Evolutionary conservation across 371 early-diverging fungal species (phyloP).

Genomic region (Dichotomocladium elegans): DNA sequence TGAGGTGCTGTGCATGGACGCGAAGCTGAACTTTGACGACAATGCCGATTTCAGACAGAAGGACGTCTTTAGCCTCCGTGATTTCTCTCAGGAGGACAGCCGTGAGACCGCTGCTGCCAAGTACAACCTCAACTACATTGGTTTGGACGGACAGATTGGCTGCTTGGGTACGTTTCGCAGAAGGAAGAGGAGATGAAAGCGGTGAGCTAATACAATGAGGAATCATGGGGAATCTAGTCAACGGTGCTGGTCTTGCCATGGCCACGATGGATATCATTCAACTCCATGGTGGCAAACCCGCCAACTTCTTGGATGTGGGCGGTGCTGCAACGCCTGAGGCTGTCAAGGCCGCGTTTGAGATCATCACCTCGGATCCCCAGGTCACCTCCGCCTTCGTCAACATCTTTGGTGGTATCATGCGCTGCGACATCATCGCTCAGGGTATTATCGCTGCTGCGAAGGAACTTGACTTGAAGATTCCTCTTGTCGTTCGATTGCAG

Average conservation of each 20-base stretch:
- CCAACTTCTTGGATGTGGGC: conserved; percentile 99
- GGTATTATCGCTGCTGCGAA: conserved; percentile 95
- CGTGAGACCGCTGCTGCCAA: conserved; percentile 97
- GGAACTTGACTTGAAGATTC: conserved; percentile 86
- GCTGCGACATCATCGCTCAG: conserved; percentile 97
- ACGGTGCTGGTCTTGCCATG: conserved; percentile 99
- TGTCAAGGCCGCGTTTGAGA: conserved; percentile 98
- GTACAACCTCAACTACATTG: conserved; percentile 98
- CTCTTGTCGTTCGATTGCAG: conserved; percentile 94
- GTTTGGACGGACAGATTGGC: conserved; percentile 88
- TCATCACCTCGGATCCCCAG: conserved; percentile 89
- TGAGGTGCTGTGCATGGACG: conserved; percentile 35
- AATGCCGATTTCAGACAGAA: conserved; percentile 97
- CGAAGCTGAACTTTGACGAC: conserved; percentile 43
- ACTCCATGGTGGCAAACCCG: conserved; percentile 97
- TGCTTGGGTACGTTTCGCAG: conserved; percentile 46
- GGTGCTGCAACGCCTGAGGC: conserved; percentile 95
- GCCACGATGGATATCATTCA: conserved; percentile 99
- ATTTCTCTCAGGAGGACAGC: conserved; percentile 93
- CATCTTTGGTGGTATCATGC: conserved; percentile 99
- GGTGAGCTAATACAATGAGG: conserved; percentile 7
- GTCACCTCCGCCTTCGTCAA: conserved; percentile 96
- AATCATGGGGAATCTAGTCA: conserved; percentile 54
- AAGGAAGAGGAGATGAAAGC: background rate
- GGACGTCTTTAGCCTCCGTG: conserved; percentile 85